phyloP scores from a whole-genome alignment of 2,329 filamentous ascomycete species.

The Xylaria hypoxylon region DNA sequence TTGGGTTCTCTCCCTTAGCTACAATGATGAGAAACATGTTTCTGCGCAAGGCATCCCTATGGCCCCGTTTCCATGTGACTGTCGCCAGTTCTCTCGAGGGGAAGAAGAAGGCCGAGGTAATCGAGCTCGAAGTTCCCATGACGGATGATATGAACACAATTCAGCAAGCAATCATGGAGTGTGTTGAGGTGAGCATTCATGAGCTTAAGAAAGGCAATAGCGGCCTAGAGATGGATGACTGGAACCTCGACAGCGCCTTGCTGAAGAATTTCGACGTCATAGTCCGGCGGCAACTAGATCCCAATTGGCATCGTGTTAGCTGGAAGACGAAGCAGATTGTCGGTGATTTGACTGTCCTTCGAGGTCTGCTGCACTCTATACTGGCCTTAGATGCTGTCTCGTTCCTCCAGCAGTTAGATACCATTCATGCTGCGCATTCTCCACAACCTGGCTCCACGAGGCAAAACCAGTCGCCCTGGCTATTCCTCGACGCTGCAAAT shows the following conservation, averaged over 20 bases:
- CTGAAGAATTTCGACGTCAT: constrained; percentile 93
- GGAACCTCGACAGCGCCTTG: constrained; percentile 93
- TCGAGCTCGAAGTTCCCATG: constrained; percentile 96
- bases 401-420: constrained; percentile 93
- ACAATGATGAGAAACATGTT: constrained; percentile 95
- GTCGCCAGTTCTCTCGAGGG: constrained; percentile 92
- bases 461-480: constrained; percentile 93
- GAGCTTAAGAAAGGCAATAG: constrained; percentile 93
- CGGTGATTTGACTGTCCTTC: constrained; percentile 84
- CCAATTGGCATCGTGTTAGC: constrained; percentile 96
- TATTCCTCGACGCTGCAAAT: constrained; percentile 94
- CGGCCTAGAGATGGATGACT: constrained; percentile 94
- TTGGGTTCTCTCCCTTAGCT: constrained; percentile 86
- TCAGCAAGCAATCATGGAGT: constrained; percentile 94
- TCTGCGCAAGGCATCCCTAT: constrained; percentile 86
- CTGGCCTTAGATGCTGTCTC: constrained; percentile 90
- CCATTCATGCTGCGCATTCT: constrained; percentile 89
- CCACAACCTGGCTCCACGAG: constrained; percentile 87
- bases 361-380: constrained; percentile 83
- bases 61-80: constrained; percentile 92
- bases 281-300: constrained; percentile 89
- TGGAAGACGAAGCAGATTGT: constrained; percentile 97
- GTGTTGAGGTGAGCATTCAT: constrained; percentile 92
- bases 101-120: constrained; percentile 92
- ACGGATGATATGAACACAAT: constrained; percentile 93